A percentile compares a stretch with the other conserved stretches of the same genome.
Conservation (phyloP, 2,329 filamentous ascomycete species). For the Neofusicoccum ribis region DNA sequence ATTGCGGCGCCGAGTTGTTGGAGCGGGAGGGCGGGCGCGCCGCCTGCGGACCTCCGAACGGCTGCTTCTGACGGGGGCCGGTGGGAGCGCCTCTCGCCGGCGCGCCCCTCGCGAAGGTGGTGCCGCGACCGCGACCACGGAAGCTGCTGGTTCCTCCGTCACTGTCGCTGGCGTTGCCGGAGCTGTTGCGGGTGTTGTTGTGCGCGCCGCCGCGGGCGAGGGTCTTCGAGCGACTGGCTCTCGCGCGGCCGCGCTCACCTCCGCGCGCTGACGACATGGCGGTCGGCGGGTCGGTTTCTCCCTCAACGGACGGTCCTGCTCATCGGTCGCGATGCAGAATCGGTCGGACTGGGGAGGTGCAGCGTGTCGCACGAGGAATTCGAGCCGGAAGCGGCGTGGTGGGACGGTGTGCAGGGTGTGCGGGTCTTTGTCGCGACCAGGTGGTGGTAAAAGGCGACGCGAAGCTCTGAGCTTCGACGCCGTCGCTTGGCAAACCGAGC, state of each 20-base stretch:
- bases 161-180: constrained; percentile 13
- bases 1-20: not conserved
- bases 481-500: not conserved
- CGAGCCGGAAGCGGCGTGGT: not conserved
- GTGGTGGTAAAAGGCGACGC: constrained; percentile 12
- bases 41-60: constrained; percentile 7
- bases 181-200: not conserved
- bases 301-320: not conserved
- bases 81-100: constrained; percentile 6
- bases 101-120: not conserved
- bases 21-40: not conserved
- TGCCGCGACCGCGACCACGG: constrained; percentile 1
- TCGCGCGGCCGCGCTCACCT: constrained; percentile 18
- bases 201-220: constrained; percentile 3
- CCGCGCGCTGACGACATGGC: constrained; percentile 21
- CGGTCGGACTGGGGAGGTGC: not conserved
- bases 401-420: not conserved
- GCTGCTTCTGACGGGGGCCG: constrained; percentile 5
- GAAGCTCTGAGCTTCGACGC: constrained; percentile 16
- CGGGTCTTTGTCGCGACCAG: constrained; percentile 13
- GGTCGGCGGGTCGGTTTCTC: constrained; percentile 12
- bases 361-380: not conserved
- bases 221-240: not conserved
- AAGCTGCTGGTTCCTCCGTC: not conserved
- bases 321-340: constrained; percentile 3